A percentile compares a stretch with the other conserved stretches of the same genome.
Evolutionary conservation across 2,329 filamentous ascomycete species (phyloP).

Genomic region (Exophiala bonariae): DNA sequence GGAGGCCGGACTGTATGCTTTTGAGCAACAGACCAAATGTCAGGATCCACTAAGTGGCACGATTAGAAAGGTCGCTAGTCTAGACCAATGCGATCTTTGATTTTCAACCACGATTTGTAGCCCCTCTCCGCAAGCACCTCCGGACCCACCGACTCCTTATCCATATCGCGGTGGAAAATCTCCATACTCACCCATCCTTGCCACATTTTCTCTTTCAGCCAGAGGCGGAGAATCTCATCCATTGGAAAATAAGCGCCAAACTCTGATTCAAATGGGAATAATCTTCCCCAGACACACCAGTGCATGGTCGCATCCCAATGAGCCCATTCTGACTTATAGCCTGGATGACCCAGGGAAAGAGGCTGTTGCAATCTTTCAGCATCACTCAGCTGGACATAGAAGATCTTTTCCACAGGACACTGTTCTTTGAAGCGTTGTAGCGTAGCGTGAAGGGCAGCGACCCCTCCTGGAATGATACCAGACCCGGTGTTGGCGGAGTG

Average conservation of each 20-base stretch:
- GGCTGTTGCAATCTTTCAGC: conserved; percentile 31
- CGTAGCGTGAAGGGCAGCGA: conserved; percentile 24
- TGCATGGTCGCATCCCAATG: background rate
- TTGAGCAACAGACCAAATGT: too few relatives aligned
- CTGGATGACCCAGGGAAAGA: conserved; percentile 31
- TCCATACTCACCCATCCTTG: conserved; percentile 37
- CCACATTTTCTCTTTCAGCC: conserved; percentile 33
- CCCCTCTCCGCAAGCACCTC: conserved; percentile 3
- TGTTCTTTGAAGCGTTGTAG: conserved; percentile 24
- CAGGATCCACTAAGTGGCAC: too few relatives aligned
- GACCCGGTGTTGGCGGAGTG: conserved; percentile 11
- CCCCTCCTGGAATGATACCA: conserved; percentile 20
- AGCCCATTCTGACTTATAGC: conserved; percentile 21
- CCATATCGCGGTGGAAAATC: conserved; percentile 35
- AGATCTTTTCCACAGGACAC: conserved; percentile 31
- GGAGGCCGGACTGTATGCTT: too few relatives aligned
- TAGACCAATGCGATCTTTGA: conserved; percentile 2
- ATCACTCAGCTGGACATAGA: conserved; percentile 38
- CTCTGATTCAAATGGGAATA: conserved; percentile 34
- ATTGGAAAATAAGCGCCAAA: conserved; percentile 24
- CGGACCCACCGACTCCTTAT: conserved; percentile 11
- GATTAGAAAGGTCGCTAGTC: background rate
- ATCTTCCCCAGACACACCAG: conserved; percentile 28
- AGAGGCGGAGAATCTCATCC: conserved; percentile 29
- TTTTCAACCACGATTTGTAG: conserved; percentile 3